Base-by-base conservation (phyloP, 352 stramenopile species). In the Thalassiosira exigua region DNA sequence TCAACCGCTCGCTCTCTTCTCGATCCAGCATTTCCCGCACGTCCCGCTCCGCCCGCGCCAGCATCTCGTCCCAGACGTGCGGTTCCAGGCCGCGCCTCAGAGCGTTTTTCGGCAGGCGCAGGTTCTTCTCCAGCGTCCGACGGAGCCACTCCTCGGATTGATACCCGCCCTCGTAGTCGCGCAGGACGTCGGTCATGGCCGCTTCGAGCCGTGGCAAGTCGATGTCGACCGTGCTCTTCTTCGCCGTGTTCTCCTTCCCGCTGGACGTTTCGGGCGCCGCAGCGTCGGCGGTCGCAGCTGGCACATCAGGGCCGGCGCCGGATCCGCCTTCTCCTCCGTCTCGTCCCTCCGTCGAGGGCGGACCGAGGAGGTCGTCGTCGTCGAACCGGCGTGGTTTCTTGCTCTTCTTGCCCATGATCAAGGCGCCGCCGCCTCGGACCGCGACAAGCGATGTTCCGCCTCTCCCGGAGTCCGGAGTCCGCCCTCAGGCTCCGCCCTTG, bases 61-160 rank as follows among this genome's bases (percentile, higher is more conserved):
- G n/a, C 46, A 61, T 71, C 12, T 71, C 21, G 27, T 62, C 30
- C 4, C 58, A 30, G 14, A 71, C 33, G 24, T 62, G 42, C 17
- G 62, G 17, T n/a, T 71, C 62, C 4, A 71, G 30, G 0, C 9
- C 51, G 3, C 36, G 17, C 9, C 22, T 32, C 17, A 71, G 30
- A 0, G 24, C 32, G 26, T 71, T 27, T 29, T 71, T 71, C 1
- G 62, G 62, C 14, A 71, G 51, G 14, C 36, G 48, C 62, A 71
- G 58, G 33, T 71, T 71, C 30, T 71, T 71, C 24, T 71, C 62
- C 3, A 71, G 41, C 1, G 62, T 71, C 24, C 62, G n/a, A 53
- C 50, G 48, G 14, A 71, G 62, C 62, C 62, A 71, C n/a, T 71
- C 62, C 4, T 71, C 62, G 4, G 46, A 44, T 33, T 54, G 36